These are phyloP conservation scores for Dryadomyces quercus-mongolicae DNA, from an alignment of 2,329 filamentous ascomycete species.

Conservation along the genomic window DNA sequence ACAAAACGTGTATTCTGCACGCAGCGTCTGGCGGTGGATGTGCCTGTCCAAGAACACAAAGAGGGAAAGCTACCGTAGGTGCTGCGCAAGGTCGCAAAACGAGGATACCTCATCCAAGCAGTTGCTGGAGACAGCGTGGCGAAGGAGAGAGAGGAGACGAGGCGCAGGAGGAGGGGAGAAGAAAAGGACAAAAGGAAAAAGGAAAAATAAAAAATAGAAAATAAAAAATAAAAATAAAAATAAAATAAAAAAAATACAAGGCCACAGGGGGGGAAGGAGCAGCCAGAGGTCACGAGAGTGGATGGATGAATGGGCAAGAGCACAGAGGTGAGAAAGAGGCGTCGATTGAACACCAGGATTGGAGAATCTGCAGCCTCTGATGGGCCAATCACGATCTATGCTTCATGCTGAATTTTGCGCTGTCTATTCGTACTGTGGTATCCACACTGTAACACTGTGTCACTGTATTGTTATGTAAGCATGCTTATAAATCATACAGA, in stretches of 20 bases:
- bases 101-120: not conserved
- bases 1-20: too few species aligned
- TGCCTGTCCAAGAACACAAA: not conserved
- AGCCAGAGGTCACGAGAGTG: not conserved
- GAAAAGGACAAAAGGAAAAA: not conserved
- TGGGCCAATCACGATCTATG: too few species aligned
- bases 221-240: not conserved
- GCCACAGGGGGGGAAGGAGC: too few species aligned
- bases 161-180: too few species aligned
- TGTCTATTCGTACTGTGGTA: too few species aligned
- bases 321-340: not conserved
- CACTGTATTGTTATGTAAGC: too few species aligned
- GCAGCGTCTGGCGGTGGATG: not conserved
- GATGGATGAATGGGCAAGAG: not conserved
- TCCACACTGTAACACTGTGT: too few species aligned
- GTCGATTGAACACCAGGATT: not conserved
- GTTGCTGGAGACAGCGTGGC: not conserved
- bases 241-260: not conserved
- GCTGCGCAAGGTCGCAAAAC: slow-evolving; percentile 11
- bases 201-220: not conserved
- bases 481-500: too few species aligned
- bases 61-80: slow-evolving; percentile 6
- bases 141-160: too few species aligned
- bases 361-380: not conserved
- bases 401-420: too few species aligned